Evolutionary conservation across 805 yeast genomes (phyloP).

Genomic region (Teunomyces pallodes): DNA sequence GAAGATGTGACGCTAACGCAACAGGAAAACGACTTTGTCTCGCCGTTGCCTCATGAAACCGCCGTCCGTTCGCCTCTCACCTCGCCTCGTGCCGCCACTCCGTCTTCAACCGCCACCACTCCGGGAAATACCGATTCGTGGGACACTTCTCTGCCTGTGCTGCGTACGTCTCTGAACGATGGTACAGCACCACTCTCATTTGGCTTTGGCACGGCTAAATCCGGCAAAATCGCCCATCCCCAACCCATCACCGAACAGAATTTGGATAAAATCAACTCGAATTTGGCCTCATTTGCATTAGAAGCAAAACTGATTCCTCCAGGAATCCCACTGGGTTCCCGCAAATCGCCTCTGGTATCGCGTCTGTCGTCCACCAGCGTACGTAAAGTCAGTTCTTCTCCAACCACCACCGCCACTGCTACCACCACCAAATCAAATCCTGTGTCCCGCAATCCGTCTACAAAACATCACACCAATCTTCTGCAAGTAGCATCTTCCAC

Average conservation of each 20-base stretch:
- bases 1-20: slow-evolving; percentile 3
- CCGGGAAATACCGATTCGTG: slow-evolving; percentile 4
- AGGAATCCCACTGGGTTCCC: background rate
- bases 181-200: slow-evolving; percentile 5
- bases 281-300: slow-evolving; percentile 1
- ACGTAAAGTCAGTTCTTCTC: slow-evolving; percentile 5
- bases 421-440: slow-evolving; percentile 11
- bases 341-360: slow-evolving; percentile 9
- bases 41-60: slow-evolving; percentile 10
- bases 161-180: slow-evolving; percentile 7
- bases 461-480: slow-evolving; percentile 11
- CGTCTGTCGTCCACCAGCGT: slow-evolving; percentile 7
- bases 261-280: slow-evolving; percentile 10
- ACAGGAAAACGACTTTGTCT: slow-evolving; percentile 9
- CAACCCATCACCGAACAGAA: slow-evolving; percentile 8
- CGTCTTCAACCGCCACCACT: slow-evolving; percentile 7
- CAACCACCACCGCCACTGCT: too few species aligned
- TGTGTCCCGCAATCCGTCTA: slow-evolving; percentile 20
- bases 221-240: slow-evolving; percentile 6
- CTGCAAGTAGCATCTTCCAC: slow-evolving; percentile 12
- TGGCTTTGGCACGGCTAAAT: background rate
- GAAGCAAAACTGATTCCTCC: background rate
- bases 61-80: background rate
- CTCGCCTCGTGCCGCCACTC: slow-evolving; percentile 1
- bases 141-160: slow-evolving; percentile 6